Percentiles rank a stretch among this genome's conserved stretches.
These are phyloP conservation scores for Suillus subalutaceus DNA, from an alignment of 768 basidiomycete species.

Conservation along the genomic window DNA sequence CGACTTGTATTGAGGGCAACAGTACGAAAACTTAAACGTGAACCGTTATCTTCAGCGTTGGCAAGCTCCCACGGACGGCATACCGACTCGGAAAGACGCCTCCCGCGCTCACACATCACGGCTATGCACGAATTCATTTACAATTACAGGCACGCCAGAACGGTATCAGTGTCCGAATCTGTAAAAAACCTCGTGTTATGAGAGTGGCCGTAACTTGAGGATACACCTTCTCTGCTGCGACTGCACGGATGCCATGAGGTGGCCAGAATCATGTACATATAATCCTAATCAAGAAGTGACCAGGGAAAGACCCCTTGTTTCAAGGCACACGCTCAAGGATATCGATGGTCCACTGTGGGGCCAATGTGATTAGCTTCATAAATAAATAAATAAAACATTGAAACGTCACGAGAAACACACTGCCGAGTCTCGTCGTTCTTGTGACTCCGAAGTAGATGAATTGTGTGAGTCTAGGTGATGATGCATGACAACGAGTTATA, in stretches of 20 bases:
- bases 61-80: not conserved
- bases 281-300: slow-evolving; percentile 2
- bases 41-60: not conserved
- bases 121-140: not conserved
- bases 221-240: not conserved
- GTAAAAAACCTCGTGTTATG: not conserved
- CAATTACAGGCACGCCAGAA: not conserved
- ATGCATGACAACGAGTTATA: not conserved
- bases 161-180: not conserved
- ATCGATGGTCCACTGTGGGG: not conserved
- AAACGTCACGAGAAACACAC: not conserved
- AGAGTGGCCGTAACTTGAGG: not conserved
- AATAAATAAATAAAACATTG: not conserved
- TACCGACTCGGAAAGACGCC: not conserved
- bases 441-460: not conserved
- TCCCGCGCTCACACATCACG: not conserved
- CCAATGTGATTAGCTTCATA: not conserved
- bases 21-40: not conserved
- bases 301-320: not conserved
- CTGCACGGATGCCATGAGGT: slow-evolving; percentile 4
- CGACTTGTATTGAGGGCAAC: not conserved
- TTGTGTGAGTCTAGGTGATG: not conserved
- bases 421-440: not conserved
- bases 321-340: not conserved
- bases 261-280: not conserved